Percentiles rank a stretch among this genome's conserved stretches.
Conservation (phyloP, 805 yeast species). For the Ogataea henricii region DNA sequence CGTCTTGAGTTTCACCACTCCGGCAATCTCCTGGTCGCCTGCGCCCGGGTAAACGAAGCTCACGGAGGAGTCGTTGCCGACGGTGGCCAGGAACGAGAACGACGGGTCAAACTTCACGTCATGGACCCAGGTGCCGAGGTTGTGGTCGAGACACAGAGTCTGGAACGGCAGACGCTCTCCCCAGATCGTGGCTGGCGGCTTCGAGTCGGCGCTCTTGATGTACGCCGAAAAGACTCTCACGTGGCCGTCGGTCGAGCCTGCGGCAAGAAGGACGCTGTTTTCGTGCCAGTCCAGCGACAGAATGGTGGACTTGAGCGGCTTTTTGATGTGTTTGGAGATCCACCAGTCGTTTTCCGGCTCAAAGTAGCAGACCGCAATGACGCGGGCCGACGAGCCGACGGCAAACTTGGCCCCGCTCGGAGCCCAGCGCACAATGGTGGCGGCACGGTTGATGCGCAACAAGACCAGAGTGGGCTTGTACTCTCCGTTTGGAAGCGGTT, state of each 20-base stretch:
- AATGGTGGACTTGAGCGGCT: slow-evolving; percentile 88
- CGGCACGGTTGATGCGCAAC: slow-evolving; percentile 91
- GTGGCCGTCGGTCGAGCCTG: slow-evolving; percentile 93
- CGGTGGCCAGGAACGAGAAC: slow-evolving; percentile 78
- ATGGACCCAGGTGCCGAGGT: slow-evolving; percentile 86
- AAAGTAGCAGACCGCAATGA: slow-evolving; percentile 93
- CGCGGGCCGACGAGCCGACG: slow-evolving; percentile 93
- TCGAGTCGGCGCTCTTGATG: slow-evolving; percentile 83
- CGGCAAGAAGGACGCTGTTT: slow-evolving; percentile 81
- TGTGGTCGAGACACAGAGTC: slow-evolving; percentile 81
- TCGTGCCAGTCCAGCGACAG: slow-evolving; percentile 90
- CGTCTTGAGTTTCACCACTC: slow-evolving; percentile 60
- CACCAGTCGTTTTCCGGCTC: slow-evolving; percentile 99
- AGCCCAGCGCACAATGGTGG: slow-evolving; percentile 93
- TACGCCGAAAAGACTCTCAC: slow-evolving; percentile 87
- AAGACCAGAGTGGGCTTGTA: slow-evolving; percentile 89
- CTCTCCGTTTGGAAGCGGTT: slow-evolving; percentile 59
- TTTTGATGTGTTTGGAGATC: slow-evolving; percentile 96
- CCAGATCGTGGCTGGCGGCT: slow-evolving; percentile 84
- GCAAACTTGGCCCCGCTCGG: slow-evolving; percentile 96
- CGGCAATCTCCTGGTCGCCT: slow-evolving; percentile 53
- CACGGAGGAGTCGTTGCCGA: slow-evolving; percentile 84
- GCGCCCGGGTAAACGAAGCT: slow-evolving; percentile 74
- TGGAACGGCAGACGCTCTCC: slow-evolving; percentile 95
- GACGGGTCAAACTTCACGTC: slow-evolving; percentile 82